Evolutionary conservation across 192 early-diverging fungal species (phyloP), one percentile per base, ranked within the genome.

Genomic region (Coemansia sp.): DNA sequence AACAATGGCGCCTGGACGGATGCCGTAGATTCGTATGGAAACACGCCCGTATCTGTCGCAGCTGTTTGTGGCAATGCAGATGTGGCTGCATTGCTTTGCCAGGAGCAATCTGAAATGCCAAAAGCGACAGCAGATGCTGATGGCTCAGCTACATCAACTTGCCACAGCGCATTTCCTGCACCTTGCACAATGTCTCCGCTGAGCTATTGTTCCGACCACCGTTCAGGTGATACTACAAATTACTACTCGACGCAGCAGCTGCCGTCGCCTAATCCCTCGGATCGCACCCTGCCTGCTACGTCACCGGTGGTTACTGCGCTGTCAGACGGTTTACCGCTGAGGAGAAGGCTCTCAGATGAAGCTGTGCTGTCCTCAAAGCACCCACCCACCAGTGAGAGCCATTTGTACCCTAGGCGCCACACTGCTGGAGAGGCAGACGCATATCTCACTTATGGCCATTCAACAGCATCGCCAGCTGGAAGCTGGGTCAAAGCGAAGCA

Each of bases 1-100:
- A 57, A 71, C 32, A 70, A 82, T 38, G 83, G 85, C 20, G 89
- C 87, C 7, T 66, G 59, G 5, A 53, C 76, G 14, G 80, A 89
- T n/a, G 44, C 84, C 10, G 72, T 66, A 42, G 87, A 89, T 52
- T 71, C 64, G 23, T 77, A 63, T 32, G 74, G 74, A 18, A 77
- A 77, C 60, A 77, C 74, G 5, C 60, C 74, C 1, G 56, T 51
- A 30, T 53, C 64, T 41, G 28, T 77, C 17, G 74, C 68, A 14
- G 56, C 47, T n/a, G 64, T 64, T 0, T 61, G 74, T 40, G 63
- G 67, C 48, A 36, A 57, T 31, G 36, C 11, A 6, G 59, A 43
- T 15, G 53, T 58, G n/a, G 28, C 39, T 11, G 36, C 45, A 12
- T 15, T 58, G 37, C 12, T 58, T 0, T 43, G 40, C 23, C 21